A percentile compares a stretch with the other conserved stretches of the same genome.
Conservation (phyloP, 179 eudicot species). For the Gypsophila paniculata region DNA sequence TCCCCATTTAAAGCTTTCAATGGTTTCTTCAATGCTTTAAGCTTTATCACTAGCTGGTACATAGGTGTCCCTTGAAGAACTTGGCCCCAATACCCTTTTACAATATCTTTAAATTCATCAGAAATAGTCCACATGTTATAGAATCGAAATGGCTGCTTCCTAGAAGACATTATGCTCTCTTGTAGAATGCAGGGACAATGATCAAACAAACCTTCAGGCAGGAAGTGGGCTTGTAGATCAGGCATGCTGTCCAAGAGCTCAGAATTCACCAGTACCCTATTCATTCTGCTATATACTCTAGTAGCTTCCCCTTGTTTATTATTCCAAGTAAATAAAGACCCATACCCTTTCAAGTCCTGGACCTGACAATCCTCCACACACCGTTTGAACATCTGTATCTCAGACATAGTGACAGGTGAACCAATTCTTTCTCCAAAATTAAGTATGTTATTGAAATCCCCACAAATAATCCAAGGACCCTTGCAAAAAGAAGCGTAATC, state of each 20-base stretch:
- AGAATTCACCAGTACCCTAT: not conserved
- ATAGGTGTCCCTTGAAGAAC: not conserved
- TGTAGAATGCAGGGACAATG: not conserved
- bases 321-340: not conserved
- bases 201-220: not conserved
- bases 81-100: not conserved
- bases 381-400: no score
- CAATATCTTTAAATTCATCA: not conserved
- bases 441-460: no score
- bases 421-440: not conserved
- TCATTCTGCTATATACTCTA: not conserved
- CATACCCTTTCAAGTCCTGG: not conserved
- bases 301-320: not conserved
- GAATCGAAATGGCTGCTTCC: not conserved
- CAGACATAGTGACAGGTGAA: not conserved
- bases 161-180: accelerated
- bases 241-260: not conserved
- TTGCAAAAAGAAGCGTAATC: no score
- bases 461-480: not conserved
- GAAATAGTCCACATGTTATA: not conserved
- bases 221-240: not conserved
- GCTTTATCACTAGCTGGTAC: not conserved
- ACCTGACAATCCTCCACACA: not conserved
- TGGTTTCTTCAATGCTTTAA: not conserved
- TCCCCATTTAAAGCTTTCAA: not conserved